Base-by-base conservation (phyloP, 116 monocot species). In the Thalassia testudinum region DNA sequence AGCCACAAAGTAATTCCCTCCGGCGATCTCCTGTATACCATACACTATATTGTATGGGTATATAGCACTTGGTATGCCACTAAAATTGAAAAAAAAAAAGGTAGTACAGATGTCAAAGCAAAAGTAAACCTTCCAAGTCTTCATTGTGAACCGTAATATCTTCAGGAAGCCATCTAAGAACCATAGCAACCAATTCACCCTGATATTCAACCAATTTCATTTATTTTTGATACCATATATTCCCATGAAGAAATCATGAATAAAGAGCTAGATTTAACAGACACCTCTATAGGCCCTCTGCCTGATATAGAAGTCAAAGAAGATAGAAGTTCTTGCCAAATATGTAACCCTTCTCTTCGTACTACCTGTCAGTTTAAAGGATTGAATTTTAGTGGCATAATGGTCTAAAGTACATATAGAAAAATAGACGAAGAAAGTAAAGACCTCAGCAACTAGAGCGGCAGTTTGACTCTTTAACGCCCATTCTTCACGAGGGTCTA, bases 131-230 rank as follows among this genome's bases (percentile, higher is more conserved):
- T 85, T 97, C 97, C 50, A 97, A 64, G 54, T 97, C 97, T 60
- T 97, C 97, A 70, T 97, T 89, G 45, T 97, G 97, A 70, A 97
- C 97, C 57, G 97, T 89, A 27, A 97, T 89, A 72, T 97, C 97
- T 70, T 97, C 97, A 48, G 97, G 97, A 73, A 97, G 89, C 89
- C 89, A 97, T 66, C 97, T 97, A 70, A 97, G 64, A 55, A 85
- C 68, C 81, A 97, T 97, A 18, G 97, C 79, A 62, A 89, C 97
- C 49, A 89, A 64, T 40, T 97, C 97, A 69, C 82, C 97, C 97
- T 97, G 63, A 27, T 19, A 43, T 26, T 34, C 0, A 54, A 43
- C 19, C 16, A 14, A 21, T 13, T 49, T 8, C 0, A 12, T 34
- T 34, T 34, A 34, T 10, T 34, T 10, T 34, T 34, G 3, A 34